Evolutionary conservation across 139 green algal species (phyloP), one percentile per base, ranked within the genome.

Genomic region (Yamagishiella unicocca): DNA sequence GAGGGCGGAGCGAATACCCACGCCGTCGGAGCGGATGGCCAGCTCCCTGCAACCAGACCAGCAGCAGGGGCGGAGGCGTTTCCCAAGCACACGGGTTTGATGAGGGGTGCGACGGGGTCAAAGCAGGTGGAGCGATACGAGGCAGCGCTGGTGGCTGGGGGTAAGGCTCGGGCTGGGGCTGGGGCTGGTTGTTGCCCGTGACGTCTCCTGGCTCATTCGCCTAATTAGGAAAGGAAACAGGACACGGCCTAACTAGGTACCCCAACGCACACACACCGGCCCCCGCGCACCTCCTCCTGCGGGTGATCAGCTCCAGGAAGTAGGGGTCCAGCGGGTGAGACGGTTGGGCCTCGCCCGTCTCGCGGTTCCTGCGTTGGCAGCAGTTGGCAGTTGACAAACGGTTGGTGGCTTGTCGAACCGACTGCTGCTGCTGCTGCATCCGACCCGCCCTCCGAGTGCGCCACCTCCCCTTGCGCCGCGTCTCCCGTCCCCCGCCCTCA

Each of bases 281-380:
- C 31, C 9, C 31, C 22, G 21, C 68, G 68, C 22, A 46, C 70
- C 70, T 78, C 38, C 61, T 35, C 29, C 78, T 43, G 0, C 92
- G 38, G 0, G 73, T 50, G 14, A 93, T 85, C 17, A 96, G 88
- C 83, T 96, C 94, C 35, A 86, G 35, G 81, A 96, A 96, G 90
- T 96, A 96, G 8, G 83, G 50, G 87, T 96, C 94, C 54, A 96
- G 88, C 0, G 94, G 94, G 79, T 96, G 94, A 25, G 83, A 77
- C 4, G 89, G 76, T 84, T 89, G 88, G 38, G 77, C 19, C 70
- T 88, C 64, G 38, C 91, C 92, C 14, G 89, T 92, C n/a, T 82
- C 31, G 0, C 29, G 33, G 42, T 95, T 91, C 67, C 90, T 94
- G 90, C 85, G 91, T 29, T 8, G 58, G 58, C 27, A 37, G 19